phyloP scores from a whole-genome alignment of 371 early-diverging fungal genomes.

The Paraphysoderma sedebokerense region DNA sequence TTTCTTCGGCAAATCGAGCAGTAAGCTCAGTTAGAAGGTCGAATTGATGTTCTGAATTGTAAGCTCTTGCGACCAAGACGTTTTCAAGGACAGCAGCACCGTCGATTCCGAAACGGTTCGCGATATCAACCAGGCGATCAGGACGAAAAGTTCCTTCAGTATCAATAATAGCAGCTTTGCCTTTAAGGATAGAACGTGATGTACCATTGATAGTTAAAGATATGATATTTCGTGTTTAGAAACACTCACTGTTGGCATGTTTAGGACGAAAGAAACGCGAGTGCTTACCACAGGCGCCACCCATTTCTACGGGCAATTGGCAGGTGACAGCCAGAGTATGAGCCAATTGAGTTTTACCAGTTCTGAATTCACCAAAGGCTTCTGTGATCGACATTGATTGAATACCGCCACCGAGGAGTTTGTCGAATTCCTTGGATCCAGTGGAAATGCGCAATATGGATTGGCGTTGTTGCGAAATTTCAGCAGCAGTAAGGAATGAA shows the following conservation, averaged over 20 bases:
- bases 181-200: background rate
- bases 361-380: constrained; percentile 60
- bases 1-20: constrained; percentile 42
- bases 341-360: constrained; percentile 65
- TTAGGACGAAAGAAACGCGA: too few species aligned
- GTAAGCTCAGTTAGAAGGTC: constrained; percentile 50
- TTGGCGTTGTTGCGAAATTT: constrained; percentile 53
- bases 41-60: constrained; percentile 70
- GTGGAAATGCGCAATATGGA: constrained; percentile 71
- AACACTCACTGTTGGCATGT: background rate
- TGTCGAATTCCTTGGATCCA: constrained; percentile 78
- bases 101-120: constrained; percentile 26
- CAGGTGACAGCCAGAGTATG: constrained; percentile 59
- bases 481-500: constrained; percentile 72
- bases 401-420: constrained; percentile 76
- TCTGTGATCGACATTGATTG: constrained; percentile 83
- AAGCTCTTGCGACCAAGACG: constrained; percentile 54
- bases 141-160: constrained; percentile 72
- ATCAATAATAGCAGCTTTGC: constrained; percentile 56
- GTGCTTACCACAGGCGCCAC: constrained; percentile 47
- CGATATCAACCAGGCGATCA: constrained; percentile 52
- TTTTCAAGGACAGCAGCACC: constrained; percentile 31
- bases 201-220: background rate
- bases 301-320: constrained; percentile 41
- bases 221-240: background rate